These are phyloP conservation scores for Orbilia brochopaga DNA, from an alignment of 2,329 filamentous ascomycete species.

Conservation along the genomic window DNA sequence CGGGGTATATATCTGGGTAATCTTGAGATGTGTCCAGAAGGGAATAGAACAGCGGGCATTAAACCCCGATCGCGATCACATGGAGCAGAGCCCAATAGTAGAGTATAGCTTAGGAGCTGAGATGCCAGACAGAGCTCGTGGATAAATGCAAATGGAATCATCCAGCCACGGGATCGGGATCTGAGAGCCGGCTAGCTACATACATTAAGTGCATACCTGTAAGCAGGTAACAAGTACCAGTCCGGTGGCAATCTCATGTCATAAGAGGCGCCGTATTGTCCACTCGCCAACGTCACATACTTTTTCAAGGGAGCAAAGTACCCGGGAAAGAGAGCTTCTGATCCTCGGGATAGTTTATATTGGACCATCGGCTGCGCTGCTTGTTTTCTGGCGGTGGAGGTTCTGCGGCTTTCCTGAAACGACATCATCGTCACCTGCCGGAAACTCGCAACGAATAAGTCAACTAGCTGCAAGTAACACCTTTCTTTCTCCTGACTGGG, in stretches of 20 bases:
- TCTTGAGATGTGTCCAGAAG: too few species aligned
- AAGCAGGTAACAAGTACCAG: background rate
- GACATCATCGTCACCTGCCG: background rate
- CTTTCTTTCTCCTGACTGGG: background rate
- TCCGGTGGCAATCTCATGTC: background rate
- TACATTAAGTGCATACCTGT: too few species aligned
- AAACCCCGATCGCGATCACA: too few species aligned
- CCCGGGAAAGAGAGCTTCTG: too few species aligned
- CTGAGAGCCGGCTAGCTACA: too few species aligned
- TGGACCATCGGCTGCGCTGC: background rate
- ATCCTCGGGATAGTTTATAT: background rate
- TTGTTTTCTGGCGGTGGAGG: background rate
- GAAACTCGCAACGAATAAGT: background rate
- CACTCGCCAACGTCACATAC: slow-evolving; percentile 1
- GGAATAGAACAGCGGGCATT: too few species aligned
- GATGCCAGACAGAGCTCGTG: too few species aligned
- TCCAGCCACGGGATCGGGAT: too few species aligned
- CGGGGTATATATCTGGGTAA: too few species aligned
- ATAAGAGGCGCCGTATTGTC: background rate
- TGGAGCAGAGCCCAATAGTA: too few species aligned
- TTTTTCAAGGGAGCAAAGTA: background rate
- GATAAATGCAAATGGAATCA: too few species aligned
- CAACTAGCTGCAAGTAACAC: background rate
- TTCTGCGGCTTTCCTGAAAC: slow-evolving; percentile 3
- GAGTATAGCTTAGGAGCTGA: too few species aligned